A percentile compares a stretch with the other conserved stretches of the same genome.
phyloP scores from a whole-genome alignment of 768 basidiomycete species.

The Tricholoma saponaceum region DNA sequence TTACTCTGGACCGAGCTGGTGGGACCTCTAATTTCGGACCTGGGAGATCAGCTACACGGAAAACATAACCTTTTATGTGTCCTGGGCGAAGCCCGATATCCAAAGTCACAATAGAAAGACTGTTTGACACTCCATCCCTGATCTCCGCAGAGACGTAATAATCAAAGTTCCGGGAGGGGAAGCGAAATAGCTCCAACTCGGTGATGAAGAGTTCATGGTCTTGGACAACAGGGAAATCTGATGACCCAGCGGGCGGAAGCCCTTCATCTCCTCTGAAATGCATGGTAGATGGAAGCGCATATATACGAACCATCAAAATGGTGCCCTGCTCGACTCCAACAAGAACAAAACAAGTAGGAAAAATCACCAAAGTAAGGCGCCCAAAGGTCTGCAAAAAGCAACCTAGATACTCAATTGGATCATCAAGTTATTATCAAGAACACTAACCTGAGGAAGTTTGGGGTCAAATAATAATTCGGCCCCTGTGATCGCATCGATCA shows the following conservation, averaged over 20 bases:
- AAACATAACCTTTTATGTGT: conserved; percentile 12
- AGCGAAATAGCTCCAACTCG: conserved; percentile 4
- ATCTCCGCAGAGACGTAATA: conserved; percentile 16
- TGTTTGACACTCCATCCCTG: conserved; percentile 6
- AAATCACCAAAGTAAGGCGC: conserved; percentile 29
- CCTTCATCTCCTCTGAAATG: not conserved
- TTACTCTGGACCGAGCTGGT: not conserved
- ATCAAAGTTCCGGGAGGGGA: conserved; percentile 10
- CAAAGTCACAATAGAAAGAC: conserved; percentile 17
- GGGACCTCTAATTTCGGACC: not conserved
- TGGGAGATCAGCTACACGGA: conserved; percentile 16
- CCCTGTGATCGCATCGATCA: conserved; percentile 26
- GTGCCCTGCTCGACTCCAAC: conserved; percentile 24
- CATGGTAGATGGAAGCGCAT: conserved; percentile 22
- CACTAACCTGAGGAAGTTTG: conserved; percentile 7
- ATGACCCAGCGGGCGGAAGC: not conserved
- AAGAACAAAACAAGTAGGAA: conserved; percentile 25
- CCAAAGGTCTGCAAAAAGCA: conserved; percentile 22
- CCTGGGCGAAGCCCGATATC: conserved; percentile 9
- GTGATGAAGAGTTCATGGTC: not conserved
- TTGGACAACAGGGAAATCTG: not conserved
- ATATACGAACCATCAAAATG: conserved; percentile 24
- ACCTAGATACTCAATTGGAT: conserved; percentile 9
- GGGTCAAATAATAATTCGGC: conserved; percentile 7
- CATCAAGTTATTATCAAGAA: conserved; percentile 9